A percentile compares a stretch with the other conserved stretches of the same genome.
Conservation (phyloP, 768 basidiomycete genomes). For the Agaricus sinodeliciosus region DNA sequence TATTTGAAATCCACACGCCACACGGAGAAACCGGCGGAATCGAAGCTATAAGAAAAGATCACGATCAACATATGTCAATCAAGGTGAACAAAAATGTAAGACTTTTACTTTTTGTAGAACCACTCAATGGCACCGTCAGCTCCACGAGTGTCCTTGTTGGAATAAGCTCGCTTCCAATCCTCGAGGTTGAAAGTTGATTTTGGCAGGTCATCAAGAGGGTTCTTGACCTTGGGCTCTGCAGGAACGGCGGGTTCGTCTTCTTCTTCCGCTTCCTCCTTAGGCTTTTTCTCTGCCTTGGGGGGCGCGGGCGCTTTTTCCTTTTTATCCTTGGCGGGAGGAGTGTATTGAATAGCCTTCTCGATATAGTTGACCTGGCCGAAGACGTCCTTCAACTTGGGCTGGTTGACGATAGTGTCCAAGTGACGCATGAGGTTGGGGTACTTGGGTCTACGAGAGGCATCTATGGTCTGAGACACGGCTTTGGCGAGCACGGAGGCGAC, state of each 20-base stretch:
- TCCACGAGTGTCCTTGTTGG: constrained; percentile 94
- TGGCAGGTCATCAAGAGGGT: constrained; percentile 89
- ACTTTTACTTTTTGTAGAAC: constrained; percentile 88
- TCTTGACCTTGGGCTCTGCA: constrained; percentile 86
- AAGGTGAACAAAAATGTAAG: too few relatives aligned
- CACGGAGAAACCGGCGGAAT: constrained; percentile 82
- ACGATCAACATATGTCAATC: neutral
- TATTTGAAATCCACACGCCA: constrained; percentile 98
- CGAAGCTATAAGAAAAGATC: constrained; percentile 48
- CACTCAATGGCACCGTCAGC: constrained; percentile 80
- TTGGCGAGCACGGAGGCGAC: constrained; percentile 54
- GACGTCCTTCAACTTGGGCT: constrained; percentile 64
- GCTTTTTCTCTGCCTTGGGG: constrained; percentile 59
- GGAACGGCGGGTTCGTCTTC: constrained; percentile 73
- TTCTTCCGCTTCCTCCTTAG: constrained; percentile 55
- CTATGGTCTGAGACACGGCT: constrained; percentile 51
- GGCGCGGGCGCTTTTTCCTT: constrained; percentile 54
- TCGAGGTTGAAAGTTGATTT: constrained; percentile 86
- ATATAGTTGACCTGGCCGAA: constrained; percentile 53
- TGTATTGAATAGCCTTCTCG: constrained; percentile 68
- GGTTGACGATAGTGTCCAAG: constrained; percentile 83
- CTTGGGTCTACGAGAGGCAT: constrained; percentile 57
- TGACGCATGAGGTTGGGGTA: constrained; percentile 77
- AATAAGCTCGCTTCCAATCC: constrained; percentile 97
- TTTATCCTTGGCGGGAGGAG: constrained; percentile 73